Evolutionary conservation across 169 alveolate genomes (phyloP).

Genomic region (Plasmodium coatneyi): DNA sequence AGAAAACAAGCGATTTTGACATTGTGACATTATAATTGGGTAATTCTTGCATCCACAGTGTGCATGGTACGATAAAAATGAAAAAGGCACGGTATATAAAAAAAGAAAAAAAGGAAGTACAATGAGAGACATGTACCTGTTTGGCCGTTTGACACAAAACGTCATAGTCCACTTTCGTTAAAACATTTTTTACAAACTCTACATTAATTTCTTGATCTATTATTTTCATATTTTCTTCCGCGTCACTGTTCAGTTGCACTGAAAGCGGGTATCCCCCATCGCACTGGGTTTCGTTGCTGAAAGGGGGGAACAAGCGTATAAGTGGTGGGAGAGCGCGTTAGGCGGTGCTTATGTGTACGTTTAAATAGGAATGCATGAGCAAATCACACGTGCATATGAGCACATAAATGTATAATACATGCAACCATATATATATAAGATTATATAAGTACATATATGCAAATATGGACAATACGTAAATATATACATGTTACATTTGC

Average conservation of each 20-base stretch:
- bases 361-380: neutral
- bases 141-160: slow-evolving; percentile 82
- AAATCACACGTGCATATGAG: neutral
- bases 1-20: neutral
- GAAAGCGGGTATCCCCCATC: slow-evolving; percentile 82
- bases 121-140: slow-evolving; percentile 73
- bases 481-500: slow-evolving; percentile 10
- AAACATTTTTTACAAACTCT: slow-evolving; percentile 82
- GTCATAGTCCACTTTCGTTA: slow-evolving; percentile 80
- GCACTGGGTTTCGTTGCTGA: slow-evolving; percentile 82
- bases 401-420: neutral
- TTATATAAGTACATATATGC: neutral
- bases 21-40: neutral
- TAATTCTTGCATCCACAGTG: neutral
- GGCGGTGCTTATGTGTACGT: neutral
- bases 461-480: neutral
- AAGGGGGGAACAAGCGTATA: neutral
- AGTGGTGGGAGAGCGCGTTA: neutral
- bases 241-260: slow-evolving; percentile 41
- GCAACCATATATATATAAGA: neutral
- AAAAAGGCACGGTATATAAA: neutral
- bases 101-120: neutral
- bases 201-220: slow-evolving; percentile 81
- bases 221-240: slow-evolving; percentile 76
- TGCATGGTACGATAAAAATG: neutral